Evolutionary conservation across 2,329 filamentous ascomycete genomes (phyloP).

Genomic region (Colletotrichum theobromicola): DNA sequence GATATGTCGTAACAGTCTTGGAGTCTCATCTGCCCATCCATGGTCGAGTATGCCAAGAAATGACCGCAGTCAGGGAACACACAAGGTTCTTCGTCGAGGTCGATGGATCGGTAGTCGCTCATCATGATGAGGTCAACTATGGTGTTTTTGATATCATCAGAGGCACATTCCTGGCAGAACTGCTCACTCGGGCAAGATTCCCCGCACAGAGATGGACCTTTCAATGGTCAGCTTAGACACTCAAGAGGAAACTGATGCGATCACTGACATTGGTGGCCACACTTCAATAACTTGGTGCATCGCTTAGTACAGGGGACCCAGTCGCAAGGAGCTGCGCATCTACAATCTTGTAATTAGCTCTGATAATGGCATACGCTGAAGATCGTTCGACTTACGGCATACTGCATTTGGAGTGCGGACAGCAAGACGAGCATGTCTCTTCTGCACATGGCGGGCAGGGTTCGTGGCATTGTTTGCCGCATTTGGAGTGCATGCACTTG

Average conservation of each 20-base stretch:
- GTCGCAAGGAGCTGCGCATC: slow-evolving; percentile 68
- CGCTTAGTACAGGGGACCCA: slow-evolving; percentile 68
- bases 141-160: slow-evolving; percentile 45
- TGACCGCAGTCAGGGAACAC: slow-evolving; percentile 70
- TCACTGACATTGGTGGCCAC: slow-evolving; percentile 62
- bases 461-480: slow-evolving; percentile 60
- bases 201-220: slow-evolving; percentile 64
- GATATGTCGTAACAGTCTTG: slow-evolving; percentile 51
- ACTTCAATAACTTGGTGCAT: slow-evolving; percentile 57
- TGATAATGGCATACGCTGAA: no score
- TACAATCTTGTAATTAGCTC: not conserved
- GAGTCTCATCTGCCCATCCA: slow-evolving; percentile 68
- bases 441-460: slow-evolving; percentile 67
- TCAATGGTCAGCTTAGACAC: not conserved
- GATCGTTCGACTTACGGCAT: slow-evolving; percentile 61
- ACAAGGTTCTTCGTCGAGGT: slow-evolving; percentile 64
- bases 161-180: slow-evolving; percentile 64
- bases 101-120: slow-evolving; percentile 58
- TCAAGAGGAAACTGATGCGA: not conserved
- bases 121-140: slow-evolving; percentile 63
- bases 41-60: slow-evolving; percentile 61
- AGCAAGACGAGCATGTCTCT: slow-evolving; percentile 56
- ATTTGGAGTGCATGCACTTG: slow-evolving; percentile 61
- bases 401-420: slow-evolving; percentile 55
- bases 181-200: slow-evolving; percentile 59